Base-by-base conservation (phyloP, 352 stramenopile species). In the Stramenopiles sp. region DNA sequence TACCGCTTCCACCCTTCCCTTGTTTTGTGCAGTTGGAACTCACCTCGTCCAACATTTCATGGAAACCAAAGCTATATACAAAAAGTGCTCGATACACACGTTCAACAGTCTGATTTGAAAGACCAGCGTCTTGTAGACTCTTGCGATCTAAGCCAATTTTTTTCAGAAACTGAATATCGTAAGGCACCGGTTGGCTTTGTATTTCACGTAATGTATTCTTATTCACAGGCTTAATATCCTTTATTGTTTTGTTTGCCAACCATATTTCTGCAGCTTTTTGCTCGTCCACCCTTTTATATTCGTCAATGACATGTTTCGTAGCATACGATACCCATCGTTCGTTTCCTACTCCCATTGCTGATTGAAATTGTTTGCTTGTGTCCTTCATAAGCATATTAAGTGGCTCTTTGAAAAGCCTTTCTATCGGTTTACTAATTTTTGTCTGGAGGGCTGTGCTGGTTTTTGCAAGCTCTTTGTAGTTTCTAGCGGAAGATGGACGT, bases 41-140 rank as follows among this genome's bases (percentile, higher is more conserved):
- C 4, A 78, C 71, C 14, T 78, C 71, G 22, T 78, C 71, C 31
- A 78, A 33, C 71, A 78, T 78, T 78, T 78, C 71, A 78, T 78
- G 71, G 14, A 78, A 78, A 78, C 71, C 71, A 33, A 33, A 33
- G 22, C 71, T 78, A 33, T 78, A 78, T 4, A 78, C 71, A 78
- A 33, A 78, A 14, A 78, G 22, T 14, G 71, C 71, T 14, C 71
- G 71, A 78, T 78, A 78, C 4, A 78, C 71, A 33, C 71, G 71
- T 78, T 78, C 71, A 14, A 78, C 14, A 14, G 71, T 78, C 8
- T 78, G 4, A 33, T 78, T 31, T 14, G 30, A 33, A 14, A 78
- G 22, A 31, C 71, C 71, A 14, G 31, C 71, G 1, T 78, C 8
- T 4, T 8, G 30, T 33, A 78, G 22, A 31, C 71, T 33, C 14